Conservation (phyloP, 352 stramenopile species). For the Phytophthora pinifolia region DNA sequence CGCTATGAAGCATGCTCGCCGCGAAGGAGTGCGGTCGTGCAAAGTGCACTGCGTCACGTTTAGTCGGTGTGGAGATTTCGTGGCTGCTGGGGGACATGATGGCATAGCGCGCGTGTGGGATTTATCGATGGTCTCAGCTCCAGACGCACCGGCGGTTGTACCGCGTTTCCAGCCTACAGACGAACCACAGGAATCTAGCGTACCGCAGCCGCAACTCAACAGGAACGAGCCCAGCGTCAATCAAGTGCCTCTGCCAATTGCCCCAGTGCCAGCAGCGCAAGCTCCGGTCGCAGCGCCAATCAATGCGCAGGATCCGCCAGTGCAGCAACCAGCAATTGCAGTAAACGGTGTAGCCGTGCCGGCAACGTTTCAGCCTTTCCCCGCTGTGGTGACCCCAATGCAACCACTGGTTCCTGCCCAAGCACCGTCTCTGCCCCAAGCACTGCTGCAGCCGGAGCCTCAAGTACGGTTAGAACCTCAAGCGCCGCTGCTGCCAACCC, state of each 20-base stretch:
- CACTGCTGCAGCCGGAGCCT: neutral
- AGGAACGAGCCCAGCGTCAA: neutral
- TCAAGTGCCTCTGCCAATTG: constrained; percentile 7
- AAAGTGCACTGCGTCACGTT: constrained; percentile 78
- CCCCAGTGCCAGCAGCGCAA: constrained; percentile 5
- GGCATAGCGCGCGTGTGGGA: constrained; percentile 92
- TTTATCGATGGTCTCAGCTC: constrained; percentile 53
- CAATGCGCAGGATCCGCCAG: constrained; percentile 1
- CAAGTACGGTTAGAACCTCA: constrained; percentile 10
- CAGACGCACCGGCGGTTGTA: constrained; percentile 46
- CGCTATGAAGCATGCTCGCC: constrained; percentile 65
- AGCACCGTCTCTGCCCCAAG: neutral
- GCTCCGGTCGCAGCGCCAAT: neutral
- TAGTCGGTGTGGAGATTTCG: constrained; percentile 83
- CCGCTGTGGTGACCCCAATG: constrained; percentile 6
- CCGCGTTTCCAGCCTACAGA: constrained; percentile 54
- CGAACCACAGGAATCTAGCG: constrained; percentile 31
- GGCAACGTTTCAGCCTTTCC: constrained; percentile 7
- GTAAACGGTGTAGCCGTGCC: neutral
- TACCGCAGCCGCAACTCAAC: constrained; percentile 9
- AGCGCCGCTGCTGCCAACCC: neutral
- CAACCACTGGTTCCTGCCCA: constrained; percentile 6
- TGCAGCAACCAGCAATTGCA: constrained; percentile 8
- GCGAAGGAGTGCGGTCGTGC: constrained; percentile 56
- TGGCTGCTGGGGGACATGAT: constrained; percentile 94